These are phyloP conservation scores for Nymphaea thermarum DNA, from an alignment of 164 flowering plant species.

Conservation along the genomic window DNA sequence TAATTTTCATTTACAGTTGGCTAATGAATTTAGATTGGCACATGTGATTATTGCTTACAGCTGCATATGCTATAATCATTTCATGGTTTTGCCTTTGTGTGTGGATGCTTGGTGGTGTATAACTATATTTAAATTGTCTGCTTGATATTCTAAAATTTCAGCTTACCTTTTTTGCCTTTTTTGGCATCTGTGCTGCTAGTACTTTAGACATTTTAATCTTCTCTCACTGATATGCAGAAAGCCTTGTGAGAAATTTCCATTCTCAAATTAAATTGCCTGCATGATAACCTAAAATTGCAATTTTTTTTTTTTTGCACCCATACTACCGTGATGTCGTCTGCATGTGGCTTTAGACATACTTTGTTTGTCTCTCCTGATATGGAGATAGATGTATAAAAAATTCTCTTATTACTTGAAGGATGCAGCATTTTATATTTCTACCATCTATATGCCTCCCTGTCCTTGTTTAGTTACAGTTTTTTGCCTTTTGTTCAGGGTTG, in stretches of 20 bases:
- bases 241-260: neutral
- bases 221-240: neutral
- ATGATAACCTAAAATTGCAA: no score
- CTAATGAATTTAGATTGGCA: no score
- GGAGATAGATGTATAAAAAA: neutral
- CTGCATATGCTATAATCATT: neutral
- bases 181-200: neutral
- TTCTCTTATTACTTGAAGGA: neutral
- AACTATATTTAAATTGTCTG: neutral
- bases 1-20: no score
- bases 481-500: constrained; percentile 52
- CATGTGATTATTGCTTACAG: no score
- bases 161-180: neutral
- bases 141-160: neutral
- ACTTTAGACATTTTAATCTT: neutral
- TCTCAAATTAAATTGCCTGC: neutral
- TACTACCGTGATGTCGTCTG: no score
- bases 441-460: neutral
- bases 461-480: neutral
- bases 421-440: neutral
- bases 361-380: neutral
- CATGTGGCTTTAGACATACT: neutral
- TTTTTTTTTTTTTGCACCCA: no score
- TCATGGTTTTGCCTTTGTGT: neutral
- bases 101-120: neutral